Conservation (phyloP, 305 asterid genomes). For the Solanum chacoense region DNA sequence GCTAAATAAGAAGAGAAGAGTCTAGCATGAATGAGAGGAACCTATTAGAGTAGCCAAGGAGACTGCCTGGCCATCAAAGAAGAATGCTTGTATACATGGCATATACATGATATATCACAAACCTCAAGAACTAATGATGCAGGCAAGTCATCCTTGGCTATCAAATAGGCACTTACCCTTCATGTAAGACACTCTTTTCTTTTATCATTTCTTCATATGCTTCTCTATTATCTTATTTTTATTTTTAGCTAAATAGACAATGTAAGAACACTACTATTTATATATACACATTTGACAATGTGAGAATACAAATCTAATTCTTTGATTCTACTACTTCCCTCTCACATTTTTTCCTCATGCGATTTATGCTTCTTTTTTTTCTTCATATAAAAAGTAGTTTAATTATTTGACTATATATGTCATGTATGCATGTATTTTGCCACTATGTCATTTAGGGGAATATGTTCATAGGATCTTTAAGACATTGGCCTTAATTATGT, state of each 20-base stretch:
- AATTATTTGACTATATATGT: neutral
- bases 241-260: neutral
- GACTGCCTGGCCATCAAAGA: slow-evolving; percentile 14
- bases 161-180: slow-evolving; percentile 33
- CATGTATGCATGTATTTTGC: neutral
- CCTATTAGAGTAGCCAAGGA: slow-evolving; percentile 22
- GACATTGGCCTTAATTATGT: neutral
- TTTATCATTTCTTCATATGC: neutral
- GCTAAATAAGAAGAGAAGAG: slow-evolving; percentile 8
- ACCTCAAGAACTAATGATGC: slow-evolving; percentile 10
- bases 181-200: slow-evolving; percentile 38
- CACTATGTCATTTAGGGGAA: neutral
- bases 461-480: neutral
- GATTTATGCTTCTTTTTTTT: neutral
- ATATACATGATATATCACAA: neutral
- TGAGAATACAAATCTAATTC: neutral
- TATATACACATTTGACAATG: neutral
- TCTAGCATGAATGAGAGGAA: slow-evolving; percentile 14
- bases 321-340: neutral
- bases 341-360: neutral
- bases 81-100: neutral
- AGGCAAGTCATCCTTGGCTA: slow-evolving; percentile 93
- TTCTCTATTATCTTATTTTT: neutral
- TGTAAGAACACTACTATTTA: neutral
- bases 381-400: neutral